Base-by-base conservation (phyloP, 2,329 filamentous ascomycete species). In the Scytalidium sp. region DNA sequence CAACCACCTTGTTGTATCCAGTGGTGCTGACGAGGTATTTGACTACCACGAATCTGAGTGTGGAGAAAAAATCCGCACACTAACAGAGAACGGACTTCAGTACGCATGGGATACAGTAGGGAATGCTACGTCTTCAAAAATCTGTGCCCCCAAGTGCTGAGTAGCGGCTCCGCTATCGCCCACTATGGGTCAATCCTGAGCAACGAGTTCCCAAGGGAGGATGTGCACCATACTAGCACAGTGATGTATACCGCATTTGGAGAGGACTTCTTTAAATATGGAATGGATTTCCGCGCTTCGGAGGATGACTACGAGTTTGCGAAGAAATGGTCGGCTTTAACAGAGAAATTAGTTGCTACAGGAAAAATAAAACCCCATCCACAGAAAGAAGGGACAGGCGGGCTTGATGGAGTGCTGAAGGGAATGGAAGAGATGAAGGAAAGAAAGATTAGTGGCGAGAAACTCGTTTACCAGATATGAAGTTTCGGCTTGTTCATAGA, bases 31-130 rank as follows among this genome's bases (percentile, higher is more conserved):
- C 10, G 52, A 58, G 2, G 65, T 60, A 2, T 75, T 75, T 50
- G 71, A 76, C 57, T 75, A 72, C 52, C 48, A 50, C 40, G n/a
- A 50, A 47, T 2, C 51, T 29, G 13, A 29, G 25, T 29, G 25
- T 11, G 70, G 66, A 1, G 62, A 64, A 22, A 68, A 75, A 49
- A 78, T 80, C 59, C 66, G 68, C 15, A 61, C 65, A 22, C 62
- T 67, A 39, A 75, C 75, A 3, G 60, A 69, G 7, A 67, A 74
- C 59, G 63, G 64, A 19, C 65, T 80, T 3, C 62, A 62, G n/a
- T 61, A 73, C 19, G 73, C 63, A 5, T 70, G 75, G 42, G 75
- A 80, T 59, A 73, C 69, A 50, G 74, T 78, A 47, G 59, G 64
- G 21, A 6, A 42, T 19, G 21, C 27, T 9, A 8, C 44, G 21